Evolutionary conservation across 495 filamentous ascomycete genomes (phyloP).

Genomic region (Articulospora tetracladia): DNA sequence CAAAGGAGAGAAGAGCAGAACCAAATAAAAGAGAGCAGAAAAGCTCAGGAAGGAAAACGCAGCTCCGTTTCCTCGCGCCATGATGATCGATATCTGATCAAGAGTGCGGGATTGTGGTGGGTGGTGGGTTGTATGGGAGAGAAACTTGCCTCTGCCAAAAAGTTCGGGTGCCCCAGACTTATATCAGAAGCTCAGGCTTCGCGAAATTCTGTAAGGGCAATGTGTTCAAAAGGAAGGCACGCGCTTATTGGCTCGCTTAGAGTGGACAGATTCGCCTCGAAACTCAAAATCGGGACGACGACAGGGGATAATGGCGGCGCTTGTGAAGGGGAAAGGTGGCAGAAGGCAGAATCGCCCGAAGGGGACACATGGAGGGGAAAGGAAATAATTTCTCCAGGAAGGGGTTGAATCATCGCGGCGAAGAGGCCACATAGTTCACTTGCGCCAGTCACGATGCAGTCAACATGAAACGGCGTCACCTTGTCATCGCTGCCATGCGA

Average conservation of each 20-base stretch:
- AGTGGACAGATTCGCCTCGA: neutral
- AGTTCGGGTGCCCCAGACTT: slow-evolving; percentile 9
- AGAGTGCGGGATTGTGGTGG: slow-evolving; percentile 7
- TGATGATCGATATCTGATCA: slow-evolving; percentile 29
- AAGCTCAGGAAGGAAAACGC: slow-evolving; percentile 45
- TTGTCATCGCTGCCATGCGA: too few species aligned
- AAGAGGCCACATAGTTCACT: neutral
- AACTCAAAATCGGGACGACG: slow-evolving; percentile 21
- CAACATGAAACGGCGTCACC: too few species aligned
- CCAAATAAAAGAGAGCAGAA: slow-evolving; percentile 78
- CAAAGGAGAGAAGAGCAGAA: slow-evolving; percentile 69
- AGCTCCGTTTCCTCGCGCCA: slow-evolving; percentile 51
- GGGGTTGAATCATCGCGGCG: neutral
- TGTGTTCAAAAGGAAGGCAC: slow-evolving; percentile 18
- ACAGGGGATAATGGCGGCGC: too few species aligned
- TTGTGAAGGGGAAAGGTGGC: slow-evolving; percentile 15
- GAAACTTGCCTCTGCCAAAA: slow-evolving; percentile 1
- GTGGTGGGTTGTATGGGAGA: slow-evolving; percentile 1
- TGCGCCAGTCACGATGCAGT: neutral
- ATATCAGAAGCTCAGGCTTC: slow-evolving; percentile 18
- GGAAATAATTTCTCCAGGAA: neutral
- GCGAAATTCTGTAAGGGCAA: slow-evolving; percentile 7
- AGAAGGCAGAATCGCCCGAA: neutral
- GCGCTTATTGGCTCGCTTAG: slow-evolving; percentile 22
- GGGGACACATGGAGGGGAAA: slow-evolving; percentile 12